Percentiles rank a stretch among this genome's conserved stretches.
Evolutionary conservation across 805 yeast species (phyloP).

Genomic region (Monosporozyma yasuniensis): DNA sequence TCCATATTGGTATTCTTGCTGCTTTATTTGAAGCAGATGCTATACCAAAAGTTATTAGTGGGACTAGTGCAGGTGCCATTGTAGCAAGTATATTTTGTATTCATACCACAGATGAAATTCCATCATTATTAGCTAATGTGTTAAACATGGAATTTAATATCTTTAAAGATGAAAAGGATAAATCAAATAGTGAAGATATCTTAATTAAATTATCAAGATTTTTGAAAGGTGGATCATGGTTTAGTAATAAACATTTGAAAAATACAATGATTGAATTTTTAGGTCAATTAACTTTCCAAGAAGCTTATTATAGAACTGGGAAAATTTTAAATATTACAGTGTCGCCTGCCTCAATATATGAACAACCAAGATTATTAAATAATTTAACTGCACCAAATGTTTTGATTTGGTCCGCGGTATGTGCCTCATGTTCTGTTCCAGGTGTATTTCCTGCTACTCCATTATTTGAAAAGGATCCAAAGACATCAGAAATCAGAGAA

Average conservation of each 20-base stretch:
- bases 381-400: slow-evolving; percentile 77
- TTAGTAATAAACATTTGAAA: slow-evolving; percentile 63
- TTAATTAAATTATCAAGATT: slow-evolving; percentile 47
- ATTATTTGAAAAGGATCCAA: slow-evolving; percentile 71
- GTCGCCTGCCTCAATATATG: slow-evolving; percentile 83
- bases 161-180: slow-evolving; percentile 46
- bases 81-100: slow-evolving; percentile 84
- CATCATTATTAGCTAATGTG: slow-evolving; percentile 42
- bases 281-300: slow-evolving; percentile 88
- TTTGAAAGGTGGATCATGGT: slow-evolving; percentile 82
- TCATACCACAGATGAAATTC: slow-evolving; percentile 63
- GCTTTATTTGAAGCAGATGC: slow-evolving; percentile 66
- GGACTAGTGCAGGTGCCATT: slow-evolving; percentile 94
- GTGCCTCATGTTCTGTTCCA: slow-evolving; percentile 92
- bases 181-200: slow-evolving; percentile 44
- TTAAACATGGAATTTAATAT: slow-evolving; percentile 40
- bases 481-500: slow-evolving; percentile 61
- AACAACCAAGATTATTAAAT: slow-evolving; percentile 77
- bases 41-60: slow-evolving; percentile 81
- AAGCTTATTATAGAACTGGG: slow-evolving; percentile 90
- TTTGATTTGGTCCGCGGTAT: slow-evolving; percentile 77
- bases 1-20: slow-evolving; percentile 85
- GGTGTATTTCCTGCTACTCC: slow-evolving; percentile 82
- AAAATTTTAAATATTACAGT: slow-evolving; percentile 90
- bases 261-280: slow-evolving; percentile 67